Conservation (phyloP, 1,139 yeast species). For the Geotrichum macrosporum region DNA sequence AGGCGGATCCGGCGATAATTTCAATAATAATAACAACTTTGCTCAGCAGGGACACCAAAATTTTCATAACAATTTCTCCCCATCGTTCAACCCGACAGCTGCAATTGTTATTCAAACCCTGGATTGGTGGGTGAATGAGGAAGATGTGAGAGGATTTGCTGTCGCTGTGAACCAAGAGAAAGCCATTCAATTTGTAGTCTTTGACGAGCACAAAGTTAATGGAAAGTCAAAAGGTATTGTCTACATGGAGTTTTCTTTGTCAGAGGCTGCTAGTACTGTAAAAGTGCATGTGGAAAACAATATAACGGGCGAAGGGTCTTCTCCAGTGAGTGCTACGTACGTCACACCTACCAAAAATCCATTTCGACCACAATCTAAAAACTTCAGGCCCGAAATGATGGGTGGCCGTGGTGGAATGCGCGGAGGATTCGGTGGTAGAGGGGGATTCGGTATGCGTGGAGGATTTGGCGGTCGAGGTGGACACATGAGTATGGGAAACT, state of each 20-base stretch:
- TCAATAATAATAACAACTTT: neutral
- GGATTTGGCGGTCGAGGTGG: slow-evolving; percentile 11
- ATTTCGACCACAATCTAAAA: slow-evolving; percentile 20
- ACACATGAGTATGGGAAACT: slow-evolving; percentile 6
- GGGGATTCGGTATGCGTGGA: slow-evolving; percentile 14
- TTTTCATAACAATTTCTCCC: slow-evolving; percentile 13
- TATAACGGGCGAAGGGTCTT: slow-evolving; percentile 10
- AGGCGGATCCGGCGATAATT: neutral
- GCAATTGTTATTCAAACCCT: slow-evolving; percentile 30
- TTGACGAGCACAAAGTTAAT: slow-evolving; percentile 36
- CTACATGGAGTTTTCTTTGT: slow-evolving; percentile 24
- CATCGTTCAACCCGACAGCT: slow-evolving; percentile 23
- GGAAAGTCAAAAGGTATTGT: slow-evolving; percentile 36
- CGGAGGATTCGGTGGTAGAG: slow-evolving; percentile 18
- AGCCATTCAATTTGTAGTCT: slow-evolving; percentile 29
- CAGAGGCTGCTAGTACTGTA: slow-evolving; percentile 23
- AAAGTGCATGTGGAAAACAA: slow-evolving; percentile 18
- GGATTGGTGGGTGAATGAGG: slow-evolving; percentile 38
- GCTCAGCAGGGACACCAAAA: neutral
- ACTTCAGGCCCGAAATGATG: slow-evolving; percentile 2
- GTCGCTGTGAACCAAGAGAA: slow-evolving; percentile 30
- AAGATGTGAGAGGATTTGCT: slow-evolving; percentile 36
- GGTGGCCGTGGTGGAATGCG: slow-evolving; percentile 19
- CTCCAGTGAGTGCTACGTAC: slow-evolving; percentile 17
- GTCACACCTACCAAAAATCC: slow-evolving; percentile 25